Evolutionary conservation across 176 grass and related monocot species (phyloP).

Genomic region (Alloteropsis semialata): DNA sequence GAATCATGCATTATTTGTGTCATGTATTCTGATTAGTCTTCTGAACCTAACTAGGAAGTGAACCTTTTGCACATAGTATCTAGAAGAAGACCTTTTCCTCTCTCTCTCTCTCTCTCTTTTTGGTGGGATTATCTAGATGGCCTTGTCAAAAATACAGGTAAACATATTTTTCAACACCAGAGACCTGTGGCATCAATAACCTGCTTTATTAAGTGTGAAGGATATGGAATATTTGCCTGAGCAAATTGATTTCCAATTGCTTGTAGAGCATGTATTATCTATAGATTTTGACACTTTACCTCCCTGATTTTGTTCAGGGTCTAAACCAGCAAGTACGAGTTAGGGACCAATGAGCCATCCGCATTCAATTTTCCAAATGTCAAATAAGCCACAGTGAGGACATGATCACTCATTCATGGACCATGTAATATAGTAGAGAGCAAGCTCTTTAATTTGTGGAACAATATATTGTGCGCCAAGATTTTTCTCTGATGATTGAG

Average conservation of each 20-base stretch:
- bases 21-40: constrained; percentile 37
- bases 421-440: not conserved
- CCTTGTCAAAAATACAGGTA: not conserved
- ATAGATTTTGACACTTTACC: constrained; percentile 8
- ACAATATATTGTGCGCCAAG: constrained; percentile 10
- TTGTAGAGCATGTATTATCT: not conserved
- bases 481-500: not conserved
- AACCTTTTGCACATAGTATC: not conserved
- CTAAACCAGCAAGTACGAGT: not conserved
- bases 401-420: not conserved
- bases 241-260: not conserved
- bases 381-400: not conserved
- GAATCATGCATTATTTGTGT: constrained; percentile 4
- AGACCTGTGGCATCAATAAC: not conserved
- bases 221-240: not conserved
- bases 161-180: not conserved
- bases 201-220: not conserved
- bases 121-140: not conserved
- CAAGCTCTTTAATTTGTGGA: not conserved
- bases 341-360: not conserved
- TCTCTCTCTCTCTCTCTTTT: not conserved
- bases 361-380: not conserved
- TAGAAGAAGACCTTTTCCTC: not conserved
- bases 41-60: constrained; percentile 41
- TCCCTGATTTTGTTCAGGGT: not conserved